Evolutionary conservation across 305 asterid genomes (phyloP).

Genomic region (Withania somnifera): DNA sequence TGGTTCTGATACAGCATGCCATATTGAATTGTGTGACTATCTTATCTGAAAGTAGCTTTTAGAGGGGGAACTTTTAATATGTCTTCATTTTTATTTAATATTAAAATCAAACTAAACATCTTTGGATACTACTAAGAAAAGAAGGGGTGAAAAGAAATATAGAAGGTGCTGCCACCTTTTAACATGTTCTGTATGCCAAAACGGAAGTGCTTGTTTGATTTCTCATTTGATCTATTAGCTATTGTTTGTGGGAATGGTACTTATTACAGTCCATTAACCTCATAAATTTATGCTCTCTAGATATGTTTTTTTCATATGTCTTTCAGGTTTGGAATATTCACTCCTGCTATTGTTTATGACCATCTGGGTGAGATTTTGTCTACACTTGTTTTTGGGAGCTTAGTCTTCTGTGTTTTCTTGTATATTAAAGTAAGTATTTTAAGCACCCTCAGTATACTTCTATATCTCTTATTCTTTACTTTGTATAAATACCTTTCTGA

Average conservation of each 20-base stretch:
- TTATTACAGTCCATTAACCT: background rate
- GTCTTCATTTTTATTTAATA: no score
- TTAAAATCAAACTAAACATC: background rate
- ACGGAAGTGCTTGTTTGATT: background rate
- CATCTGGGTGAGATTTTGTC: slow-evolving; percentile 87
- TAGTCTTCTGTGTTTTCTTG: slow-evolving; percentile 61
- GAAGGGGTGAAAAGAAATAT: background rate
- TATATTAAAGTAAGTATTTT: slow-evolving; percentile 59
- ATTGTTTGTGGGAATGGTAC: background rate
- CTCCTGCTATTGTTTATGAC: slow-evolving; percentile 74
- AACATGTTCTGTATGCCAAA: background rate
- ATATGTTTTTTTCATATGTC: background rate
- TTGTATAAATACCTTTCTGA: slow-evolving; percentile 21
- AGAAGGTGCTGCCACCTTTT: background rate
- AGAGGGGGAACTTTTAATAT: no score
- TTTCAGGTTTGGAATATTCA: slow-evolving; percentile 78
- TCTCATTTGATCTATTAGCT: background rate
- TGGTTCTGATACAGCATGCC: background rate
- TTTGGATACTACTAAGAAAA: background rate
- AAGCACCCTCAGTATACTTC: background rate
- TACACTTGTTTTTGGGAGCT: slow-evolving; percentile 78
- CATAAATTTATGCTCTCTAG: background rate
- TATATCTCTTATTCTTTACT: background rate
- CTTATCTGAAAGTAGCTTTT: no score
- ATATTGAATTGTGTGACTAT: no score